Evolutionary conservation across 2,329 filamentous ascomycete genomes (phyloP).

Genomic region (Dactylellina parvicollis): DNA sequence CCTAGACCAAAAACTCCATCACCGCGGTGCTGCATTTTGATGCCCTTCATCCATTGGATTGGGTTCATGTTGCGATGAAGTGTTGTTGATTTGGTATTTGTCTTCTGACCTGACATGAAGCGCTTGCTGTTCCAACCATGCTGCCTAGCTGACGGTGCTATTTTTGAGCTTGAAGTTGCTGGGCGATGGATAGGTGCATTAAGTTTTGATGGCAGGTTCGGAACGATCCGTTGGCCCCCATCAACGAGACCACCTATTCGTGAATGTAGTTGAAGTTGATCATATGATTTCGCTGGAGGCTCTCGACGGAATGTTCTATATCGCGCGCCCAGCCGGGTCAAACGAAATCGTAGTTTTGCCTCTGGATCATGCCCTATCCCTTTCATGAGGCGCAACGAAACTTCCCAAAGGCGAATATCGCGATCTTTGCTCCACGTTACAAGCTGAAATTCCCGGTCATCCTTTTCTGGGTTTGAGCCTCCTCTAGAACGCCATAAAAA

Average conservation of each 20-base stretch:
- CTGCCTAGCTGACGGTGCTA: slow-evolving; percentile 16
- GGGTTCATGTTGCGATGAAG: slow-evolving; percentile 65
- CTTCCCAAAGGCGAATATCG: slow-evolving; percentile 78
- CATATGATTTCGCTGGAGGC: slow-evolving; percentile 61
- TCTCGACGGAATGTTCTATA: slow-evolving; percentile 87
- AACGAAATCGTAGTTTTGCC: slow-evolving; percentile 58
- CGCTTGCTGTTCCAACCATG: slow-evolving; percentile 34
- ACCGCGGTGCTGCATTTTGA: slow-evolving; percentile 67
- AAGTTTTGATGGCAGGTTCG: slow-evolving; percentile 12
- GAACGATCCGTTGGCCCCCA: slow-evolving; percentile 21
- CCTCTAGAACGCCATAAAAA: slow-evolving; percentile 89
- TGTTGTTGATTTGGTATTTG: slow-evolving; percentile 40
- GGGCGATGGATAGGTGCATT: slow-evolving; percentile 35
- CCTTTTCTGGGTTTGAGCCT: slow-evolving; percentile 71
- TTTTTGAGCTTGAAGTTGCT: slow-evolving; percentile 22
- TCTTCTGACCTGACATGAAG: slow-evolving; percentile 46
- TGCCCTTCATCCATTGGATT: slow-evolving; percentile 73
- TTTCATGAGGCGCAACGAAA: slow-evolving; percentile 56
- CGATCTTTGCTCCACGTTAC: slow-evolving; percentile 93
- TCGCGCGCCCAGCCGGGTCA: slow-evolving; percentile 82
- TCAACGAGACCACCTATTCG: slow-evolving; percentile 23
- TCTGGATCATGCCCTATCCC: slow-evolving; percentile 58
- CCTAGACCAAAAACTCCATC: slow-evolving; percentile 52
- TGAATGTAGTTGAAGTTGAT: slow-evolving; percentile 12
- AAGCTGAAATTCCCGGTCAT: slow-evolving; percentile 88